Evolutionary conservation across 108 stramenopile species (phyloP), one percentile per base, ranked within the genome.

Genomic region (Cyclotella sp.): DNA sequence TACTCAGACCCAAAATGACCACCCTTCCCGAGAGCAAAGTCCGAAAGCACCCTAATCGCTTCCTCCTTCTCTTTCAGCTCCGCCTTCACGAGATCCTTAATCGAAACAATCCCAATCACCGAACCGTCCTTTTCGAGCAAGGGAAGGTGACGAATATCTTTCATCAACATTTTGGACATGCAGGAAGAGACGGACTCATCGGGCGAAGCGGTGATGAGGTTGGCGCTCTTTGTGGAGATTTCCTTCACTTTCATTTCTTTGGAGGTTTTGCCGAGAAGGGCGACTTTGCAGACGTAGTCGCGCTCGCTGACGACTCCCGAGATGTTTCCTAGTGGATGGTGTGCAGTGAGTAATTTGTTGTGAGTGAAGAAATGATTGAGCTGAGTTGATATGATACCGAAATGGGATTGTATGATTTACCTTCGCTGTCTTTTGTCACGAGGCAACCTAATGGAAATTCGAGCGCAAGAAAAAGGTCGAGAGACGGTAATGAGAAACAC

Each of bases 101-200:
- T 81, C 44, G 76, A 77, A 39, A 84, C 79, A 58, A 84, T 84
- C 0, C 84, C 84, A 15, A 84, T 76, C 21, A 84, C 74, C 24
- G 83, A 69, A 0, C 86, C 89, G 28, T 57, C 72, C 43, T 83
- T 77, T 47, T 88, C 89, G 40, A 90, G 57, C 42, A 90, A 75
- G 29, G 89, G 89, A 67, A 90, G 62, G 59, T 90, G 89, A 60
- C 89, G 86, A 73, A 90, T 88, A 73, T 86, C 87, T 64, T 86
- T 87, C 64, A 84, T 76, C 73, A 90, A 78, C 89, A 90, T 90
- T 78, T 87, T 90, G n/a, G 81, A 61, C 89, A 90, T 90, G 63
- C 87, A 88, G 5, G 63, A 68, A 14, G 84, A 77, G 77, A 90
- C 81, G 39, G 87, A 79, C 42, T 90, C 89, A 41, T 61, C 63